Percentiles rank a stretch among this genome's conserved stretches.
phyloP scores from a whole-genome alignment of 2,329 filamentous ascomycete genomes.

The Nigrospora oryzae region DNA sequence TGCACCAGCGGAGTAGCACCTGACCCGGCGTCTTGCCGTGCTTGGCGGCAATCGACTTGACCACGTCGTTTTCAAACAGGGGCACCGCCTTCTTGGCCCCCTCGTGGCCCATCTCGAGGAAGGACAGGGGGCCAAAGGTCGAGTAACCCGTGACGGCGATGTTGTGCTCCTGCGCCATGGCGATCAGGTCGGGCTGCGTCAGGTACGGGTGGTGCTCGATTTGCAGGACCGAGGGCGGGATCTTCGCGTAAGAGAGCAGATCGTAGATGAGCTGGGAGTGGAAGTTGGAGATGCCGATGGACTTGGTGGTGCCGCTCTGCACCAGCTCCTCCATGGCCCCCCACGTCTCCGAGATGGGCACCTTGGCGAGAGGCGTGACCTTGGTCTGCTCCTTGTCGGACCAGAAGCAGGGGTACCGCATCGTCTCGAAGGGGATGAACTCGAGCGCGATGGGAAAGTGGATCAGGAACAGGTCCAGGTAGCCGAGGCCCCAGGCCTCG shows the following conservation, averaged over 20 bases:
- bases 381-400: constrained; percentile 34
- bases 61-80: constrained; percentile 23
- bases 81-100: constrained; percentile 16
- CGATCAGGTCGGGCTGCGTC: constrained; percentile 44
- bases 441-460: constrained; percentile 46
- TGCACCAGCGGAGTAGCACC: constrained; percentile 58
- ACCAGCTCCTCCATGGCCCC: constrained; percentile 69
- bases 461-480: constrained; percentile 63
- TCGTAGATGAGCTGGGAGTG: constrained; percentile 69
- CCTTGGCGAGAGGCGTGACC: constrained; percentile 45
- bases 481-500: constrained; percentile 54
- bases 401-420: constrained; percentile 24
- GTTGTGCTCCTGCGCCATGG: constrained; percentile 45
- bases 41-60: constrained; percentile 46
- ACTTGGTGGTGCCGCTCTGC: constrained; percentile 57
- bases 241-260: constrained; percentile 66
- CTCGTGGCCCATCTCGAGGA: constrained; percentile 19
- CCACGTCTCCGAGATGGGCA: constrained; percentile 76
- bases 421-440: constrained; percentile 31
- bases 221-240: constrained; percentile 69
- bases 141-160: constrained; percentile 56
- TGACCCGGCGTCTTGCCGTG: constrained; percentile 53
- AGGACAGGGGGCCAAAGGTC: constrained; percentile 48
- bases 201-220: constrained; percentile 84
- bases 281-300: constrained; percentile 81